Evolutionary conservation across 1,284 basidiomycete species (phyloP).

Genomic region (Sphagnurus paluster): DNA sequence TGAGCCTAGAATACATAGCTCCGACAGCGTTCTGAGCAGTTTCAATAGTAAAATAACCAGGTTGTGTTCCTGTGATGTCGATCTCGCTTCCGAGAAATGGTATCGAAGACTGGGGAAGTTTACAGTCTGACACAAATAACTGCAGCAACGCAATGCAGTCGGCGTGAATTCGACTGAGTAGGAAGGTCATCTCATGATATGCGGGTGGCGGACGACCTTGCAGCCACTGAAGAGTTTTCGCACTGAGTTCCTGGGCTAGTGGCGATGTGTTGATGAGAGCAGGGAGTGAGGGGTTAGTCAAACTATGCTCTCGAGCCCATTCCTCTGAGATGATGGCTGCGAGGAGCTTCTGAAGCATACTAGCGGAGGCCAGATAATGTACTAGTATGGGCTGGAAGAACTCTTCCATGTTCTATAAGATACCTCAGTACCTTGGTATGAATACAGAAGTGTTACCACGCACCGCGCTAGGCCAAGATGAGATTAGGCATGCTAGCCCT

Average conservation of each 20-base stretch:
- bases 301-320: slow-evolving; percentile 76
- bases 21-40: slow-evolving; percentile 78
- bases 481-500: slow-evolving; percentile 76
- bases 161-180: slow-evolving; percentile 77
- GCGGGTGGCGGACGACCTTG: slow-evolving; percentile 75
- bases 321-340: slow-evolving; percentile 87
- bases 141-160: slow-evolving; percentile 84
- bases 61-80: slow-evolving; percentile 68
- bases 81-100: slow-evolving; percentile 80
- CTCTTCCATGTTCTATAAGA: slow-evolving; percentile 47
- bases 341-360: slow-evolving; percentile 91
- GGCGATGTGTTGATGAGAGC: slow-evolving; percentile 55
- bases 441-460: slow-evolving; percentile 16
- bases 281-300: slow-evolving; percentile 24
- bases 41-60: slow-evolving; percentile 78
- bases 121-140: slow-evolving; percentile 84
- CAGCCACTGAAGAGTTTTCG: slow-evolving; percentile 69
- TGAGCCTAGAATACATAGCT: slow-evolving; percentile 73
- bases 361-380: slow-evolving; percentile 83
- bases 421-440: slow-evolving; percentile 17
- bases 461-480: slow-evolving; percentile 67
- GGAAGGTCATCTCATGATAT: slow-evolving; percentile 91
- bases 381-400: slow-evolving; percentile 71
- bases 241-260: slow-evolving; percentile 67
- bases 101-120: slow-evolving; percentile 77